Evolutionary conservation across 164 flowering plant species (phyloP), one percentile per base, ranked within the genome.

Genomic region (Santalum album): DNA sequence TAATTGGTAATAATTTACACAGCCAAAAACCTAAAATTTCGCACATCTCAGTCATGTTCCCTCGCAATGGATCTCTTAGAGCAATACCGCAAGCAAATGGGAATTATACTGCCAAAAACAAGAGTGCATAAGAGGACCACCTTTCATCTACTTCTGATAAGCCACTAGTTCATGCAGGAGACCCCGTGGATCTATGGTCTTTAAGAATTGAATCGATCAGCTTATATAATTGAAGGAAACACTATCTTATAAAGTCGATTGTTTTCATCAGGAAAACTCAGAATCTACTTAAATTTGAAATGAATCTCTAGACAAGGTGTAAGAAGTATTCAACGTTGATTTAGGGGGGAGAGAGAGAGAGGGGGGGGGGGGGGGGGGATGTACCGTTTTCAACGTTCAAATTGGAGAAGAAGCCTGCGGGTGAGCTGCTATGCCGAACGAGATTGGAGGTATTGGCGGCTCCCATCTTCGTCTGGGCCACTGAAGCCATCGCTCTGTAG

Each of bases 361-460:
- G 34, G 4, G 9, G 9, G 34, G 9, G 34, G 34, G 34, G 22
- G 54, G 24, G 23, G 35, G 34, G 11, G 1, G 40, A 56, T 54
- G 20, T 81, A 87, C 96, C 88, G 53, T 76, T 74, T 49, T 82
- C 88, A 11, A 77, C 63, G 16, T 67, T 60, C 10, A 80, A 35
- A 51, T 75, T 58, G 38, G 78, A 54, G 64, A 86, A 81, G 2
- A 89, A 54, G 16, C 98, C 98, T 6, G 96, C 90, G 25, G 98
- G 98, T 1, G 94, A 92, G 71, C 98, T 92, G 51, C 79, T 86
- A 21, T 86, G 94, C 9, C 96, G 78, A 36, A 77, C 63, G 21
- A 90, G 87, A 69, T 76, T 76, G 7, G 85, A 72, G 59, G 47
- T 44, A 53, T 51, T 66, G 26, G 51, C 67, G 35, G 60, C 60